Evolutionary conservation across 2,329 filamentous ascomycete species (phyloP).

Genomic region (Penicillium sp.): DNA sequence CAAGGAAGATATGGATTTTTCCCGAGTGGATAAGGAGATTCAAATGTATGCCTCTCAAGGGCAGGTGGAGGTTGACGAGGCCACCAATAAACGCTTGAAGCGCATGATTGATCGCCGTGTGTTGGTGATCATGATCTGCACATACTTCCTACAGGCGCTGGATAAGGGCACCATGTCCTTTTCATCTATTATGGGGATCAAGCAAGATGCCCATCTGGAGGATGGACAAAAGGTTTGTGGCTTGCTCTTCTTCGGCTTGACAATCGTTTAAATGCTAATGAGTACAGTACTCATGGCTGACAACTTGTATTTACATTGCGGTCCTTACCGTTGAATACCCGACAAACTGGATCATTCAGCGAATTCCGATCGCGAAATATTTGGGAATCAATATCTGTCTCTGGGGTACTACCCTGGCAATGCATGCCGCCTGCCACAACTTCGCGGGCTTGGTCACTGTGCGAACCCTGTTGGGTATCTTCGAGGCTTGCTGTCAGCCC

Average conservation of each 20-base stretch:
- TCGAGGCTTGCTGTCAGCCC: conserved; percentile 70
- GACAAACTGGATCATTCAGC: conserved; percentile 64
- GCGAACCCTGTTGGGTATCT: conserved; percentile 68
- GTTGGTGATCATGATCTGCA: conserved; percentile 14
- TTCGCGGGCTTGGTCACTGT: conserved; percentile 62
- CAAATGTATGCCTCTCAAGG: conserved; percentile 65
- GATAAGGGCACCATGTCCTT: conserved; percentile 19
- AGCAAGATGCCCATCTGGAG: conserved; percentile 10
- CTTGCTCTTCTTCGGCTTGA: not conserved
- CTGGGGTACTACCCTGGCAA: conserved; percentile 63
- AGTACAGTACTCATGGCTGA: conserved; percentile 68
- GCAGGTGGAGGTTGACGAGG: conserved; percentile 39
- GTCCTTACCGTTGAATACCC: conserved; percentile 72
- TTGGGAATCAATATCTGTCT: conserved; percentile 63
- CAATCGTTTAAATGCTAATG: not conserved
- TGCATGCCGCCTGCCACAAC: conserved; percentile 61
- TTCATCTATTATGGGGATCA: conserved; percentile 16
- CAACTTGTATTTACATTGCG: conserved; percentile 72
- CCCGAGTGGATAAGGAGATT: conserved; percentile 67
- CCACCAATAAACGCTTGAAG: conserved; percentile 12
- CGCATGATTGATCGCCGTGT: conserved; percentile 14
- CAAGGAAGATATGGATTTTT: conserved; percentile 57
- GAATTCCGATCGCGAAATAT: conserved; percentile 68
- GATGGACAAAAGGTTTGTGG: conserved; percentile 11
- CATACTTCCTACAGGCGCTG: conserved; percentile 14